phyloP scores from a whole-genome alignment of 495 filamentous ascomycete species.

The Aspergillus bertholletiae region DNA sequence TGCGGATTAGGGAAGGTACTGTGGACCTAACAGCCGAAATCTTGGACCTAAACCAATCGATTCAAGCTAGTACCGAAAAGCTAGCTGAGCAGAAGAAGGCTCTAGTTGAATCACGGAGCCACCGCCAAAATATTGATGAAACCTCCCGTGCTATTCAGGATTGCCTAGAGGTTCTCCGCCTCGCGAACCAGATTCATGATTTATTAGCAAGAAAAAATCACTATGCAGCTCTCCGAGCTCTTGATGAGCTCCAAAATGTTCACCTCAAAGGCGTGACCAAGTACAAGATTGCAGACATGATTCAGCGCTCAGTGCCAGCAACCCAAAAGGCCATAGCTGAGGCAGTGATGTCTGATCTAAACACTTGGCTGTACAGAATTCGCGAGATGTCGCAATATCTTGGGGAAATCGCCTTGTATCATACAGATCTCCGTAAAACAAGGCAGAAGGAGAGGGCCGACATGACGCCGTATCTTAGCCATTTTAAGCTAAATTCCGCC shows the following conservation, averaged over 20 bases:
- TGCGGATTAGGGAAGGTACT: slow-evolving; percentile 84
- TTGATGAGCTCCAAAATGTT: slow-evolving; percentile 95
- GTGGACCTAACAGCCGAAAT: slow-evolving; percentile 88
- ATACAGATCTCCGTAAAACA: slow-evolving; percentile 81
- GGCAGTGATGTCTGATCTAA: slow-evolving; percentile 93
- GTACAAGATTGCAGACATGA: slow-evolving; percentile 93
- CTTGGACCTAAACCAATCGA: slow-evolving; percentile 85
- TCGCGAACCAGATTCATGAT: slow-evolving; percentile 94
- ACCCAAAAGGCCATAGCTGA: slow-evolving; percentile 92
- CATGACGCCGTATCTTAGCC: slow-evolving; percentile 62
- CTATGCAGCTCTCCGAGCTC: slow-evolving; percentile 86
- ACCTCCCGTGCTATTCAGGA: slow-evolving; percentile 84
- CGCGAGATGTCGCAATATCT: slow-evolving; percentile 93
- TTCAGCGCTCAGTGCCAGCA: slow-evolving; percentile 88
- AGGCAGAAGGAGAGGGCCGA: slow-evolving; percentile 79
- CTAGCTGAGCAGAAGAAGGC: slow-evolving; percentile 92
- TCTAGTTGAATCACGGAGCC: slow-evolving; percentile 82
- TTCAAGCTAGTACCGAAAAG: slow-evolving; percentile 92
- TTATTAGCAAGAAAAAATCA: slow-evolving; percentile 87
- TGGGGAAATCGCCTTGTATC: slow-evolving; percentile 95
- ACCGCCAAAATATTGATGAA: slow-evolving; percentile 95
- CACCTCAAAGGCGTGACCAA: slow-evolving; percentile 89
- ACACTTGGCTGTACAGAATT: slow-evolving; percentile 96
- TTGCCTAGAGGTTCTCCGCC: slow-evolving; percentile 84
- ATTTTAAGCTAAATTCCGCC: slow-evolving; percentile 91